Conservation (phyloP, 352 stramenopile species). For the Phytopythium litorale region DNA sequence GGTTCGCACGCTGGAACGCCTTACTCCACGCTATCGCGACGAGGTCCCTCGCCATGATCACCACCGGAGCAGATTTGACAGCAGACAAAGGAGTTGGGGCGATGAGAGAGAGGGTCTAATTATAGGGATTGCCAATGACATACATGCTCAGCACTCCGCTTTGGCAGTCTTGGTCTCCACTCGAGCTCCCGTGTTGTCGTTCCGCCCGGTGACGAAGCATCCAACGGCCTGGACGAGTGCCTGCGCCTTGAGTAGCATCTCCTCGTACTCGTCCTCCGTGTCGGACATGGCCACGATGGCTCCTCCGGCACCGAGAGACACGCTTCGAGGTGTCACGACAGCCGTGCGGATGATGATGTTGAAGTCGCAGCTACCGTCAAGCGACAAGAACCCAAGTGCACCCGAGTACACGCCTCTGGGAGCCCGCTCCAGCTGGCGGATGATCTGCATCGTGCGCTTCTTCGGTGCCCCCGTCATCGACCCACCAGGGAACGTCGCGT, state of each 20-base stretch:
- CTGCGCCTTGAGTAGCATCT: conserved; percentile 90
- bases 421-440: conserved; percentile 88
- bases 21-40: not conserved
- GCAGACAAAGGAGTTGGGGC: too few relatives aligned
- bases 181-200: conserved; percentile 30
- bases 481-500: conserved; percentile 94
- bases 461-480: conserved; percentile 99
- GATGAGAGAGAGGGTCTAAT: too few relatives aligned
- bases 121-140: not conserved
- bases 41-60: not conserved
- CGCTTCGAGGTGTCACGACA: conserved; percentile 77
- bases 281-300: conserved; percentile 96
- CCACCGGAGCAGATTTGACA: too few relatives aligned
- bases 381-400: conserved; percentile 93
- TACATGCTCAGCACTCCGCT: too few relatives aligned
- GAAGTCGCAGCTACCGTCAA: conserved; percentile 95
- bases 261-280: conserved; percentile 91
- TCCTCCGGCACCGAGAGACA: conserved; percentile 92
- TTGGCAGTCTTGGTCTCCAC: conserved; percentile 14
- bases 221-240: conserved; percentile 62
- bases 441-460: conserved; percentile 95
- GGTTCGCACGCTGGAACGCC: not conserved
- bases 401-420: conserved; percentile 95
- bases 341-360: conserved; percentile 98
- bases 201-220: conserved; percentile 44